These are phyloP conservation scores for Cladobotryum protrusum DNA, from an alignment of 2,329 filamentous ascomycete species.

Conservation along the genomic window DNA sequence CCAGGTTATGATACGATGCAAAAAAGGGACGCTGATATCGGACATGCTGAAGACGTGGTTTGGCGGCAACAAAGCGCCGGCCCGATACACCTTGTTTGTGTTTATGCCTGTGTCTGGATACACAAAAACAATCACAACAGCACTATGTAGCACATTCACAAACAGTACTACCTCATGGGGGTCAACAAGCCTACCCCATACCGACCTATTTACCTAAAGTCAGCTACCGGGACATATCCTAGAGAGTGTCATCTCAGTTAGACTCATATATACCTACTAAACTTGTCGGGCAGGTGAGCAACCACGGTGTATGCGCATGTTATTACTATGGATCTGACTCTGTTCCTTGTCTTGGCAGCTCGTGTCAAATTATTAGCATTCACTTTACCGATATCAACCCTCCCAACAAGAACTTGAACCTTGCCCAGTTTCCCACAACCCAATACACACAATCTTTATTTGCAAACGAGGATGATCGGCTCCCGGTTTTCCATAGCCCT, in stretches of 20 bases:
- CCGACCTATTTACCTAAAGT: too few relatives aligned
- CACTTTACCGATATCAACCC: too few relatives aligned
- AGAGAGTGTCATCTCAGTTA: too few relatives aligned
- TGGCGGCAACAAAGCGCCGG: background rate
- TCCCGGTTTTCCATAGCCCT: background rate
- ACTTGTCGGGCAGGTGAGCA: conserved; percentile 9
- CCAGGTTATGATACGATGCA: background rate
- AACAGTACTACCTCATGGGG: too few relatives aligned
- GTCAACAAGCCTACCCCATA: too few relatives aligned
- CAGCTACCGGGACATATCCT: too few relatives aligned
- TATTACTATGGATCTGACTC: background rate
- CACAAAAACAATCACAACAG: too few relatives aligned
- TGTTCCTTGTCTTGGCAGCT: background rate
- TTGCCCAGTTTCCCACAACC: background rate
- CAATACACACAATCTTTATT: background rate
- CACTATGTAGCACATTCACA: too few relatives aligned
- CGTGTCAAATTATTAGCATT: background rate
- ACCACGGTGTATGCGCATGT: background rate
- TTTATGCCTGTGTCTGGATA: too few relatives aligned
- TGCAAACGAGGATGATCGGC: background rate
- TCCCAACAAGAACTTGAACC: background rate
- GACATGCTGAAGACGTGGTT: background rate
- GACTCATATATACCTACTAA: background rate
- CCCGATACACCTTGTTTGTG: too few relatives aligned
- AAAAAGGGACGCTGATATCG: background rate